Percentiles rank a stretch among this genome's conserved stretches.
Conservation (phyloP, 192 early-diverging fungal species). For the Backusella liffmaniae region DNA sequence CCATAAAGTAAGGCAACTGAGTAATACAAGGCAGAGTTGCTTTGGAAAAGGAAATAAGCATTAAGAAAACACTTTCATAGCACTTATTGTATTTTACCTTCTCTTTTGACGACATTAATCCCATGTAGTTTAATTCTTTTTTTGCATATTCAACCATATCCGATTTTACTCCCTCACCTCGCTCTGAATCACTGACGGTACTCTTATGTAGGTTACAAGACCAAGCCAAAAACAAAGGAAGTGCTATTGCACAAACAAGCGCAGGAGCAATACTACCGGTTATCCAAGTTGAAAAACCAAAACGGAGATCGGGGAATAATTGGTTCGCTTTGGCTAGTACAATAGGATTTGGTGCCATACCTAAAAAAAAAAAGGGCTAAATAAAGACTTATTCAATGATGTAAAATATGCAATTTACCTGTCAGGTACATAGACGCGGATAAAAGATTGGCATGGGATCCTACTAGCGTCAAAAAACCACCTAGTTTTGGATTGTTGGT, state of each 20-base stretch:
- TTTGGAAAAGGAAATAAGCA: background rate
- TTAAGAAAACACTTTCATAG: background rate
- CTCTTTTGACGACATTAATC: conserved; percentile 22
- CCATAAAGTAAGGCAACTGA: conserved; percentile 60
- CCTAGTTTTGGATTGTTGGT: conserved; percentile 39
- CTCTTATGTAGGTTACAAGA: conserved; percentile 10
- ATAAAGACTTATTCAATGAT: background rate
- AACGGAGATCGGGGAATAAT: conserved; percentile 60
- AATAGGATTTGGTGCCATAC: conserved; percentile 76
- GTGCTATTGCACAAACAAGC: conserved; percentile 19
- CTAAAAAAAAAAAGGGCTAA: conserved; percentile 8
- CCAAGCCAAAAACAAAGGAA: conserved; percentile 27
- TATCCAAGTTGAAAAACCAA: conserved; percentile 67
- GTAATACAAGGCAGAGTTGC: conserved; percentile 52
- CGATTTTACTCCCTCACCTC: background rate
- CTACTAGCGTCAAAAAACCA: conserved; percentile 60
- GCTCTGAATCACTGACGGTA: background rate
- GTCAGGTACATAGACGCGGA: conserved; percentile 73
- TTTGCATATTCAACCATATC: conserved; percentile 16
- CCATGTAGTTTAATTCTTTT: conserved; percentile 17
- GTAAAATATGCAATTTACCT: conserved; percentile 20
- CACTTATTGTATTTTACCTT: background rate
- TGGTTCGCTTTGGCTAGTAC: conserved; percentile 55
- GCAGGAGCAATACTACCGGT: conserved; percentile 53
- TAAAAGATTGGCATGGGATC: conserved; percentile 67